A percentile compares a stretch with the other conserved stretches of the same genome.
These are phyloP conservation scores for Zanthoxylum bungeanum DNA, from an alignment of 345 rosid species.

Conservation along the genomic window DNA sequence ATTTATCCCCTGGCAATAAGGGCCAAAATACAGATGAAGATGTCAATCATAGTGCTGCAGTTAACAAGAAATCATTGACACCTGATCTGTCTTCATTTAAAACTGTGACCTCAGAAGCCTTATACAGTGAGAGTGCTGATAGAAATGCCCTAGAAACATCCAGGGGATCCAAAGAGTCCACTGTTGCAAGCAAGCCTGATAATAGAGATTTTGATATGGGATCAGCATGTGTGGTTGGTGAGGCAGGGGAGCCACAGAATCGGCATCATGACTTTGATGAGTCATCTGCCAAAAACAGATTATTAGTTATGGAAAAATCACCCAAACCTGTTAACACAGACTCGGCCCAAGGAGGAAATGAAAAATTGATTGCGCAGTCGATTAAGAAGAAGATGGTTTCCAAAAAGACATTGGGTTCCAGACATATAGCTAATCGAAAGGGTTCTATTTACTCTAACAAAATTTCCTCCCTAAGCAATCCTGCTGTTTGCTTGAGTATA, in stretches of 20 bases:
- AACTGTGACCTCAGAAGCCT: constrained; percentile 14
- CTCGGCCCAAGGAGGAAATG: constrained; percentile 27
- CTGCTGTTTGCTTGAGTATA: constrained; percentile 19
- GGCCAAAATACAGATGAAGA: constrained; percentile 17
- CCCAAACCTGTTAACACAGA: constrained; percentile 21
- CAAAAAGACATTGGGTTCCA: constrained; percentile 58
- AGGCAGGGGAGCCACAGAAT: constrained; percentile 15
- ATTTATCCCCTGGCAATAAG: constrained; percentile 15
- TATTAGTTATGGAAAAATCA: constrained; percentile 25
- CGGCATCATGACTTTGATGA: constrained; percentile 23
- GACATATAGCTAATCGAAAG: constrained; percentile 42
- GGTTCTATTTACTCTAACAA: constrained; percentile 56
- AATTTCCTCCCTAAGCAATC: constrained; percentile 28
- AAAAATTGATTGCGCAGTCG: constrained; percentile 27
- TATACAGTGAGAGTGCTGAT: constrained; percentile 14
- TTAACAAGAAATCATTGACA: constrained; percentile 15
- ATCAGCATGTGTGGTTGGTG: constrained; percentile 12
- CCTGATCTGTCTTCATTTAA: constrained; percentile 20
- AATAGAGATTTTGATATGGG: constrained; percentile 5
- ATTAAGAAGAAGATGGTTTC: constrained; percentile 40
- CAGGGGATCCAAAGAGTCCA: constrained; percentile 16
- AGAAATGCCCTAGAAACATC: constrained; percentile 20
- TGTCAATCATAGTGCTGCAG: constrained; percentile 18
- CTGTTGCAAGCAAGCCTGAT: constrained; percentile 13
- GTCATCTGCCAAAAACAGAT: constrained; percentile 26